A percentile compares a stretch with the other conserved stretches of the same genome.
phyloP scores from a whole-genome alignment of 2,329 filamentous ascomycete species.

The Daldinia eschscholtzii region DNA sequence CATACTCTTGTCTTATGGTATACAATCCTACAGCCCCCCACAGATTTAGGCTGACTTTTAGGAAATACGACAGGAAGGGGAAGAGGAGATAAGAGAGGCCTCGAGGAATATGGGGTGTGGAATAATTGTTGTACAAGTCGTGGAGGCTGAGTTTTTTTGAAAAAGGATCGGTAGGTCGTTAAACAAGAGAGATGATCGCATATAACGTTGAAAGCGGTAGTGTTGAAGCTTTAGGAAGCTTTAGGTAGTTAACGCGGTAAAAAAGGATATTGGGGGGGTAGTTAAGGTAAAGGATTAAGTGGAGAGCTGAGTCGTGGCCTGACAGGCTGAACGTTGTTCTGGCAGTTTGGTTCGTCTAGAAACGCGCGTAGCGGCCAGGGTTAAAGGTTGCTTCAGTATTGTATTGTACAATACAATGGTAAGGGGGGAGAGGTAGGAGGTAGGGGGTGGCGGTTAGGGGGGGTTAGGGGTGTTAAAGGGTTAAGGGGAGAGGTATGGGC shows the following conservation, averaged over 20 bases:
- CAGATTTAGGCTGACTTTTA: slow-evolving; percentile 9
- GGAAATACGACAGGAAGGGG: neutral
- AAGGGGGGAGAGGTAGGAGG: neutral
- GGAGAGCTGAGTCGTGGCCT: slow-evolving; percentile 37
- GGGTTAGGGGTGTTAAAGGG: neutral
- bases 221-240: slow-evolving; percentile 17
- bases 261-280: slow-evolving; percentile 18
- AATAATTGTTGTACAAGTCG: slow-evolving; percentile 10
- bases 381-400: neutral
- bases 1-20: slow-evolving; percentile 7
- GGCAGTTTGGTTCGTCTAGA: slow-evolving; percentile 25
- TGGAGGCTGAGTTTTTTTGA: slow-evolving; percentile 15
- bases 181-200: slow-evolving; percentile 19
- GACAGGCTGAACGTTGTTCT: slow-evolving; percentile 37
- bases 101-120: slow-evolving; percentile 6
- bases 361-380: slow-evolving; percentile 25
- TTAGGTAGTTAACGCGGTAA: slow-evolving; percentile 22
- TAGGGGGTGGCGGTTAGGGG: neutral
- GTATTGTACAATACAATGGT: neutral
- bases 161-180: slow-evolving; percentile 1
- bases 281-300: slow-evolving; percentile 30
- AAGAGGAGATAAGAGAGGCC: neutral
- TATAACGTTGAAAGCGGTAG: neutral
- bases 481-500: neutral
- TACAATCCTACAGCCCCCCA: slow-evolving; percentile 3